A percentile compares a stretch with the other conserved stretches of the same genome.
Evolutionary conservation across 768 basidiomycete genomes (phyloP).

Genomic region (Suillus variegatus): DNA sequence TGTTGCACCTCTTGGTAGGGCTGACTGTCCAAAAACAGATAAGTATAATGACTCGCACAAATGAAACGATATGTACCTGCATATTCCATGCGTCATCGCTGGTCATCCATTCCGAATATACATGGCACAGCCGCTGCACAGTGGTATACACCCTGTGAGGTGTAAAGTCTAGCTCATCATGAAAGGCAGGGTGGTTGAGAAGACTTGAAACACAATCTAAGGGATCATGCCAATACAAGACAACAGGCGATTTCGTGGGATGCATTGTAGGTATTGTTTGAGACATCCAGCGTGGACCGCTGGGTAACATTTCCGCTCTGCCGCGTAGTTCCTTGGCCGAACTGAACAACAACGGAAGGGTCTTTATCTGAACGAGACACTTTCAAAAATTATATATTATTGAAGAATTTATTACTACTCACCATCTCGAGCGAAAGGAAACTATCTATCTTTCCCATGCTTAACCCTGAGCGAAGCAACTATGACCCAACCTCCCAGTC

Average conservation of each 20-base stretch:
- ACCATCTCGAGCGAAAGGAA: constrained; percentile 24
- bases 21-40: constrained; percentile 11
- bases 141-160: no score
- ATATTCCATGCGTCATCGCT: constrained; percentile 10
- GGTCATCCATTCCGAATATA: no score
- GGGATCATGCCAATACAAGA: constrained; percentile 10
- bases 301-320: constrained; percentile 22
- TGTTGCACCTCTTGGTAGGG: constrained; percentile 20
- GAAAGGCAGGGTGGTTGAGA: no score
- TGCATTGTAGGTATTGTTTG: constrained; percentile 8
- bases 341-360: constrained; percentile 19
- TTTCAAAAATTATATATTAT: neutral
- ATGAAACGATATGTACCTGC: constrained; percentile 18
- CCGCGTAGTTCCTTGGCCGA: constrained; percentile 26
- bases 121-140: no score
- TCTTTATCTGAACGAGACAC: constrained; percentile 2
- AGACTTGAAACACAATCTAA: no score
- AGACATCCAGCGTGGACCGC: constrained; percentile 23
- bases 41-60: constrained; percentile 2
- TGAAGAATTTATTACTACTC: neutral
- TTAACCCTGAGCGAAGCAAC: constrained; percentile 22
- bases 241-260: constrained; percentile 24
- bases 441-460: constrained; percentile 29
- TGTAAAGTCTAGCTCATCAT: no score
- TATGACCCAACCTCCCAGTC: neutral